phyloP scores from a whole-genome alignment of 331 rosid species.

The Pyrus hybrid region DNA sequence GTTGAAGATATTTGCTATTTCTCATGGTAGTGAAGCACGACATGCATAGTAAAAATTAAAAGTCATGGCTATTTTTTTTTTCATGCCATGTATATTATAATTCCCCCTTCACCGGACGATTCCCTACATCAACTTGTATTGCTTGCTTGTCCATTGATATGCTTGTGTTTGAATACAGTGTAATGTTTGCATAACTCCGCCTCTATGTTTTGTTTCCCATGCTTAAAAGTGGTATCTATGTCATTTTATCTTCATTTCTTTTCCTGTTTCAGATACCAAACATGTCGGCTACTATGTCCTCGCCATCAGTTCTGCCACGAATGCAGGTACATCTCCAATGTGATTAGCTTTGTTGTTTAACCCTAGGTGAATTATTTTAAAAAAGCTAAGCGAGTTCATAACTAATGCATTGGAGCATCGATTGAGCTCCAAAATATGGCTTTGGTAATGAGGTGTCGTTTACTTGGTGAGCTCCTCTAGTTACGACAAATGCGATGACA shows the following conservation, averaged over 20 bases:
- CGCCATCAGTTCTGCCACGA: conserved; percentile 57
- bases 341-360: conserved; percentile 5
- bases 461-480: background rate
- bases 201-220: background rate
- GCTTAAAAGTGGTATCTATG: background rate
- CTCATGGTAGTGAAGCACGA: too few species aligned
- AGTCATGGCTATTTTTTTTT: too few species aligned
- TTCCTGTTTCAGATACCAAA: conserved; percentile 64
- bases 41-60: too few species aligned
- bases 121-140: background rate
- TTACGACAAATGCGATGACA: background rate
- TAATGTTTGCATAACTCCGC: background rate
- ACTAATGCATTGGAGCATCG: background rate
- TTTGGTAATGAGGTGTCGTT: background rate
- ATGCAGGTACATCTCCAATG: conserved; percentile 53
- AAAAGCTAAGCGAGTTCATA: background rate
- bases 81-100: background rate
- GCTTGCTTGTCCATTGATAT: background rate
- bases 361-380: background rate
- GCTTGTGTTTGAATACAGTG: background rate
- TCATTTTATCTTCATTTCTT: background rate
- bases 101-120: background rate
- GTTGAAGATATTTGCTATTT: too few species aligned
- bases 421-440: background rate
- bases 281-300: conserved; percentile 69